Evolutionary conservation across 371 early-diverging fungal genomes (phyloP).

Genomic region (Rhizopus arrhizus): DNA sequence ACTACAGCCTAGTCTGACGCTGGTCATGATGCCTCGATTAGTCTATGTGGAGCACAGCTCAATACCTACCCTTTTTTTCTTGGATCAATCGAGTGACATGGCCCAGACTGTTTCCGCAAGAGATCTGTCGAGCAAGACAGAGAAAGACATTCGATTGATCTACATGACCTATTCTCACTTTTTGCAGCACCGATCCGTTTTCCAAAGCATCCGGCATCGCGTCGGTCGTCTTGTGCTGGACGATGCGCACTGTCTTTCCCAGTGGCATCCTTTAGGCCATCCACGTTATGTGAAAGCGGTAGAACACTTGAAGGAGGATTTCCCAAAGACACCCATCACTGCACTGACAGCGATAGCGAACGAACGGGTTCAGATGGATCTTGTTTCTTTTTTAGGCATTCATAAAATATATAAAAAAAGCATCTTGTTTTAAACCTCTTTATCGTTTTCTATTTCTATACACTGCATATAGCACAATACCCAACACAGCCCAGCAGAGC

Average conservation of each 20-base stretch:
- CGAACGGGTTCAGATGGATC: constrained; percentile 1
- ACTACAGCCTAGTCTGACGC: neutral
- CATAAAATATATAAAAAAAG: neutral
- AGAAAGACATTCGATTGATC: neutral
- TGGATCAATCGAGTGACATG: neutral
- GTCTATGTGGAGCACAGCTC: neutral
- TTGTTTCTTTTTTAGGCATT: neutral
- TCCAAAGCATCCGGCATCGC: neutral
- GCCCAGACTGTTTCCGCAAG: neutral
- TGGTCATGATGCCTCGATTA: neutral
- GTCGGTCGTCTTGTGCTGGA: neutral
- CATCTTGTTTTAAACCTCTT: neutral
- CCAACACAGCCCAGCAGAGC: no score
- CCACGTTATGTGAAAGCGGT: constrained; percentile 1
- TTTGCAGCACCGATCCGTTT: neutral
- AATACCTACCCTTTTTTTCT: neutral
- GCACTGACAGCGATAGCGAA: constrained; percentile 10
- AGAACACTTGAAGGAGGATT: neutral
- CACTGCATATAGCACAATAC: no score
- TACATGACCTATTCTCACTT: constrained; percentile 1
- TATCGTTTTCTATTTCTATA: no score
- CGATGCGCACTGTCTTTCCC: constrained; percentile 4
- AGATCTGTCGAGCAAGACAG: neutral
- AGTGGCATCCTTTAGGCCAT: constrained; percentile 6
- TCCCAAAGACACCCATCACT: constrained; percentile 5